phyloP scores from a whole-genome alignment of 1,284 basidiomycete species.

The Anthracocystis walkeri region DNA sequence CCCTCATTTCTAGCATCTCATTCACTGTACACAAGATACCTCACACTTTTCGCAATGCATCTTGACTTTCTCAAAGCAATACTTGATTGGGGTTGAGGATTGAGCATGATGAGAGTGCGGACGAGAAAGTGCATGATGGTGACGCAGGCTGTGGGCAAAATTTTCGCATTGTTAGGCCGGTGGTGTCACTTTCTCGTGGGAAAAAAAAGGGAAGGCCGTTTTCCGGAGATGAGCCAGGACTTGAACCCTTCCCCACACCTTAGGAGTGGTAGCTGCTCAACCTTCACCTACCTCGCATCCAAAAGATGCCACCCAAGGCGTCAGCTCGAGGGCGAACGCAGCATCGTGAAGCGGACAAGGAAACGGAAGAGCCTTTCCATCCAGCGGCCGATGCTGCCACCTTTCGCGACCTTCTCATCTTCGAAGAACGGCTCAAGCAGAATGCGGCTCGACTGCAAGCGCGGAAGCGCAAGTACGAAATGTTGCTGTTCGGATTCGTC shows the following conservation, averaged over 20 bases:
- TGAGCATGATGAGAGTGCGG: no score
- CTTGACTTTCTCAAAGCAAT: no score
- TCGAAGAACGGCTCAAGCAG: constrained; percentile 95
- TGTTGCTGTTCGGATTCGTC: constrained; percentile 31
- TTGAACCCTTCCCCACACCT: constrained; percentile 1
- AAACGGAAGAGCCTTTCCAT: constrained; percentile 33
- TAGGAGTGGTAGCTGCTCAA: neutral
- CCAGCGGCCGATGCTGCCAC: constrained; percentile 80
- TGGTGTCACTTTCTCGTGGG: no score
- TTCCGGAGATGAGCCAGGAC: neutral
- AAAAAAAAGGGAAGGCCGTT: neutral
- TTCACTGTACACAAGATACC: no score
- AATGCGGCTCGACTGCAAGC: constrained; percentile 85
- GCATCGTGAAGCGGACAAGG: constrained; percentile 33
- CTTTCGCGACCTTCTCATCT: constrained; percentile 88
- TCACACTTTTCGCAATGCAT: no score
- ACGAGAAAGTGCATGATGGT: no score
- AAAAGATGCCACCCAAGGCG: constrained; percentile 33
- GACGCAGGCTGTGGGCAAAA: no score
- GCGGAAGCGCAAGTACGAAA: constrained; percentile 86
- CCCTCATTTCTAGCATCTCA: neutral
- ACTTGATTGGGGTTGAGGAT: no score
- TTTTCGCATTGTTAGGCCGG: no score
- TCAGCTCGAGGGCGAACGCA: constrained; percentile 31
- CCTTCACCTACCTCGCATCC: neutral